phyloP scores from a whole-genome alignment of 106 monocot genomes.

The Triglochin maritima region DNA sequence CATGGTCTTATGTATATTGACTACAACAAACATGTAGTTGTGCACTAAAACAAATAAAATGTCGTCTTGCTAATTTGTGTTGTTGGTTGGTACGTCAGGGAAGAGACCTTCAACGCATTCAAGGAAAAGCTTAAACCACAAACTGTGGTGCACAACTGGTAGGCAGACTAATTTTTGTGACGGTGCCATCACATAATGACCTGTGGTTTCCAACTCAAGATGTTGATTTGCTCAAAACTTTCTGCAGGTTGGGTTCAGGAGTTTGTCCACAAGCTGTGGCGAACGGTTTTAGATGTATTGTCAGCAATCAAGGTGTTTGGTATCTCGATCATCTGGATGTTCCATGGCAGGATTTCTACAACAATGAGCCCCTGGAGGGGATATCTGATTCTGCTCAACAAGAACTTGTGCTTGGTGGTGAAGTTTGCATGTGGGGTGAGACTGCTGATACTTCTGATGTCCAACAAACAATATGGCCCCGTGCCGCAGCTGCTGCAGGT shows the following conservation, averaged over 20 bases:
- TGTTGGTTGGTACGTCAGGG: slow-evolving; percentile 27
- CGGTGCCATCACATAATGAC: no score
- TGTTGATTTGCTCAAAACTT: no score
- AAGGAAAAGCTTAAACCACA: slow-evolving; percentile 66
- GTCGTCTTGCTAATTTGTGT: no score
- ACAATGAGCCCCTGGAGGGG: slow-evolving; percentile 70
- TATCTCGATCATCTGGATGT: slow-evolving; percentile 91
- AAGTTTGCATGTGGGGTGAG: slow-evolving; percentile 99
- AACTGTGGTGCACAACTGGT: slow-evolving; percentile 96
- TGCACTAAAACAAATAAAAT: no score
- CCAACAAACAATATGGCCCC: slow-evolving; percentile 98
- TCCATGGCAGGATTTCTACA: slow-evolving; percentile 83
- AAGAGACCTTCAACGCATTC: slow-evolving; percentile 92
- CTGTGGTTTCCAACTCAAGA: no score
- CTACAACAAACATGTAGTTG: no score
- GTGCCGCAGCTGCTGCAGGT: slow-evolving; percentile 99
- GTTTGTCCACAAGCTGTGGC: slow-evolving; percentile 83
- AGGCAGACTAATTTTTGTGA: background rate
- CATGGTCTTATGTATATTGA: no score
- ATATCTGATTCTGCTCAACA: slow-evolving; percentile 47
- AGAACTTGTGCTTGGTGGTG: slow-evolving; percentile 89
- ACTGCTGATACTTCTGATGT: slow-evolving; percentile 73
- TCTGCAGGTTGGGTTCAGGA: slow-evolving; percentile 65
- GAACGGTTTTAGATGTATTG: slow-evolving; percentile 84
- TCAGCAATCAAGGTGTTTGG: slow-evolving; percentile 93